A percentile compares a stretch with the other conserved stretches of the same genome.
Conservation (phyloP, 805 yeast species). For the Candida tammaniensis region DNA sequence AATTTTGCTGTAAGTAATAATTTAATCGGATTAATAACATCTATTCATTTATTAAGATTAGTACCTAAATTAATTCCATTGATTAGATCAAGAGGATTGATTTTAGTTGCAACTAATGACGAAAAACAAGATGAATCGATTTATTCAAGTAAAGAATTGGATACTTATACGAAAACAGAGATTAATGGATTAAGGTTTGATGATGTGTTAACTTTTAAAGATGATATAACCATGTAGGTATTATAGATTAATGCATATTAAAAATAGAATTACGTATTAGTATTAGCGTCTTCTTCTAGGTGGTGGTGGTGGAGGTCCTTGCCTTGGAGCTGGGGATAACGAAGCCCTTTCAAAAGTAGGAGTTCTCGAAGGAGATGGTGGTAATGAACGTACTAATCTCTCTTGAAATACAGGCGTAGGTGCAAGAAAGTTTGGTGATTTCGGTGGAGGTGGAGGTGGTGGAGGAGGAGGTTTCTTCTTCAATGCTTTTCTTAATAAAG, state of each 20-base stretch:
- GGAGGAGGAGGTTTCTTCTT: slow-evolving; percentile 40
- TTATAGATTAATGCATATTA: slow-evolving; percentile 1
- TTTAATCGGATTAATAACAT: slow-evolving; percentile 77
- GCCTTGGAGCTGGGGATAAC: slow-evolving; percentile 3
- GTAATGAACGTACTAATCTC: slow-evolving; percentile 6
- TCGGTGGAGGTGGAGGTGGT: slow-evolving; percentile 35
- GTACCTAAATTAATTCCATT: slow-evolving; percentile 76
- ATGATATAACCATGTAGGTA: slow-evolving; percentile 35
- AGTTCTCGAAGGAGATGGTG: not conserved
- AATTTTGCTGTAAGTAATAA: slow-evolving; percentile 79
- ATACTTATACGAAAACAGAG: slow-evolving; percentile 39
- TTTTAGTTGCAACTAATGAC: slow-evolving; percentile 69
- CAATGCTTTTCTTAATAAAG: slow-evolving; percentile 23
- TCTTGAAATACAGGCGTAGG: no score
- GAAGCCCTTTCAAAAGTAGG: not conserved
- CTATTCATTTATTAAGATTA: slow-evolving; percentile 63
- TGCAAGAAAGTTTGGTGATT: slow-evolving; percentile 4
- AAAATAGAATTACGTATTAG: not conserved
- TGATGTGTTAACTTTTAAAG: slow-evolving; percentile 65
- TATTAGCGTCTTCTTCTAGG: slow-evolving; percentile 23
- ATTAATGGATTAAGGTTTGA: slow-evolving; percentile 68
- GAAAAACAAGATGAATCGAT: slow-evolving; percentile 21
- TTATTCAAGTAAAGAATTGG: slow-evolving; percentile 27
- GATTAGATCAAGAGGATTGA: slow-evolving; percentile 76
- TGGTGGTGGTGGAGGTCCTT: slow-evolving; percentile 34